Conservation (phyloP, 176 grass and related monocot genomes). For the Metroxylon sagu region DNA sequence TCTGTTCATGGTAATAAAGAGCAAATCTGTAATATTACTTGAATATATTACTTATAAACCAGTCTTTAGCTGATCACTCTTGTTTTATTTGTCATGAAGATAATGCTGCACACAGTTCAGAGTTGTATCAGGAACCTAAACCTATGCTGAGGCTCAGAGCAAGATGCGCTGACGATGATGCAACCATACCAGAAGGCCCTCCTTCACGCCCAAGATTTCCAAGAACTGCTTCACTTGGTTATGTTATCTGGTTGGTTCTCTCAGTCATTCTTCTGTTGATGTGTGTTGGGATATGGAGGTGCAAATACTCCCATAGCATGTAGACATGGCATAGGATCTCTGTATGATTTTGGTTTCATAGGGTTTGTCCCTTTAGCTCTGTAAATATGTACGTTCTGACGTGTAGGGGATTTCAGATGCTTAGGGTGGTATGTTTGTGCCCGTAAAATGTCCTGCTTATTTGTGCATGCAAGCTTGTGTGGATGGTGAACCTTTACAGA, state of each 20-base stretch:
- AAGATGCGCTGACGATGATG: conserved; percentile 17
- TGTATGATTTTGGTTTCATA: too few relatives aligned
- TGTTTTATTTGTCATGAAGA: conserved; percentile 9
- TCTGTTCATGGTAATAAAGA: conserved; percentile 38
- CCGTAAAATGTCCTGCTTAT: too few relatives aligned
- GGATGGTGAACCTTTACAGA: too few relatives aligned
- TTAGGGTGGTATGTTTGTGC: too few relatives aligned
- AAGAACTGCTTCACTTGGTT: conserved; percentile 9
- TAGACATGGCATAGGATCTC: too few relatives aligned
- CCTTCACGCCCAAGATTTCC: conserved; percentile 6
- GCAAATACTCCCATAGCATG: not conserved
- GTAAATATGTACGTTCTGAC: too few relatives aligned
- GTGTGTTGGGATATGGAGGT: conserved; percentile 31
- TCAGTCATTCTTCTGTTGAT: conserved; percentile 34
- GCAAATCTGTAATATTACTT: conserved; percentile 3
- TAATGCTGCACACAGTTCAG: not conserved
- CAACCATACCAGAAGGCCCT: conserved; percentile 17
- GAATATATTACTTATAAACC: conserved; percentile 1
- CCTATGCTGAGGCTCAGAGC: conserved; percentile 27
- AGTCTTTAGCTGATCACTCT: too few relatives aligned
- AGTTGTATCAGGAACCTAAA: conserved; percentile 16
- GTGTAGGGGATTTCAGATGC: too few relatives aligned
- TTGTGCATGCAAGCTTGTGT: too few relatives aligned
- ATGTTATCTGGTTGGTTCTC: conserved; percentile 38
- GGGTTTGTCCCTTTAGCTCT: too few relatives aligned